A percentile compares a stretch with the other conserved stretches of the same genome.
phyloP scores from a whole-genome alignment of 176 grass and related monocot species.

The Aegilops speltoides region DNA sequence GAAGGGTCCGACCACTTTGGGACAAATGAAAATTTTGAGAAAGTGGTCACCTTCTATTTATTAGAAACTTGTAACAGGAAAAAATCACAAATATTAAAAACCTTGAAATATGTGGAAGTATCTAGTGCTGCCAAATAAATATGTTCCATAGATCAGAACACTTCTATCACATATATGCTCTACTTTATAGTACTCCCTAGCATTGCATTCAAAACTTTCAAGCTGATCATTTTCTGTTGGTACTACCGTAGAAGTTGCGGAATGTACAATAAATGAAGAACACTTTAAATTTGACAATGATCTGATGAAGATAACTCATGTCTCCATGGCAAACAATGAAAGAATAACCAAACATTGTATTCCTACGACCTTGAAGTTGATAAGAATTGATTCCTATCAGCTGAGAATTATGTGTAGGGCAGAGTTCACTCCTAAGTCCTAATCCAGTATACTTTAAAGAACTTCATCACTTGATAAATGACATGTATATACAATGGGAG shows the following conservation, averaged over 20 bases:
- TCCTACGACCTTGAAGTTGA: not conserved
- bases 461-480: too few species aligned
- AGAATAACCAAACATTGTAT: not conserved
- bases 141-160: not conserved
- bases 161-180: not conserved
- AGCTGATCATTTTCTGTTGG: not conserved
- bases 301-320: not conserved
- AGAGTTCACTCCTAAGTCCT: not conserved
- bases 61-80: not conserved
- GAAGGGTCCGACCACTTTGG: too few species aligned
- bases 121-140: not conserved
- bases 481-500: too few species aligned
- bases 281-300: not conserved
- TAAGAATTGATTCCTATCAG: not conserved
- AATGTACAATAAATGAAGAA: not conserved
- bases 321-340: not conserved
- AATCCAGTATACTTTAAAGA: not conserved
- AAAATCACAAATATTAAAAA: not conserved
- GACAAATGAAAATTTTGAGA: not conserved
- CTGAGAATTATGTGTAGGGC: not conserved
- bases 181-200: not conserved
- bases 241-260: not conserved
- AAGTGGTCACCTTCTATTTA: not conserved
- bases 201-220: not conserved
- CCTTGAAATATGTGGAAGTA: not conserved